Evolutionary conservation across 495 filamentous ascomycete species (phyloP).

Genomic region (Schizothecium vesticola): DNA sequence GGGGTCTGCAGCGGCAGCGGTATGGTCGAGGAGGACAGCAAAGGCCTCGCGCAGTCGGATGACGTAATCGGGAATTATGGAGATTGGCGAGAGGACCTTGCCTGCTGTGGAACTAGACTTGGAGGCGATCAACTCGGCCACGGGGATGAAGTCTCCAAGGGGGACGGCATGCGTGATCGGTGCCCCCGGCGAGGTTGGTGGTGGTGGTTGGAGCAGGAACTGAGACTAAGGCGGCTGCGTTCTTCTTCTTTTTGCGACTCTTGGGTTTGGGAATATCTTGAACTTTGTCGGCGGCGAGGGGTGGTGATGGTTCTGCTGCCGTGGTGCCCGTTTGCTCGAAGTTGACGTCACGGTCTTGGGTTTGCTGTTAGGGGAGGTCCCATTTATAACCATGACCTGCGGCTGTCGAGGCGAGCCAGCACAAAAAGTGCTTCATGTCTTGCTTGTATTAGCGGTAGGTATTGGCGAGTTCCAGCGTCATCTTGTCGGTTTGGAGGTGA

Average conservation of each 20-base stretch:
- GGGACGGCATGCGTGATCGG: neutral
- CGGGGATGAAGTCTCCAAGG: conserved; percentile 1
- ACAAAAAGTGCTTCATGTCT: neutral
- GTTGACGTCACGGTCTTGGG: neutral
- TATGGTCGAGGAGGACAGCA: neutral
- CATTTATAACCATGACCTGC: neutral
- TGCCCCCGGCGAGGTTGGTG: neutral
- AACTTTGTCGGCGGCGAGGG: neutral
- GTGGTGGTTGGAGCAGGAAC: too few relatives aligned
- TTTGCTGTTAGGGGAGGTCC: neutral
- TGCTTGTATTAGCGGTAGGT: neutral
- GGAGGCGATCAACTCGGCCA: neutral
- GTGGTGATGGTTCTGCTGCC: neutral
- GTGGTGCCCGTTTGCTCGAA: neutral
- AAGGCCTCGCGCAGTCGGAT: neutral
- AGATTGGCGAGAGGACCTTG: neutral
- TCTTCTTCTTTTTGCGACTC: neutral
- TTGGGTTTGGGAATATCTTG: neutral
- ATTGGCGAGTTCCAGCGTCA: neutral
- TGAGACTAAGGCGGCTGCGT: neutral
- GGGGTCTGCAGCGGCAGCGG: neutral
- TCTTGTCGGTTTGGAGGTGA: neutral
- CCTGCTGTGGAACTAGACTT: neutral
- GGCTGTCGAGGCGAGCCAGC: neutral
- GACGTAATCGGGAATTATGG: neutral